Conservation (phyloP, 2,329 filamentous ascomycete species). For the Dactylellina parvicollis region DNA sequence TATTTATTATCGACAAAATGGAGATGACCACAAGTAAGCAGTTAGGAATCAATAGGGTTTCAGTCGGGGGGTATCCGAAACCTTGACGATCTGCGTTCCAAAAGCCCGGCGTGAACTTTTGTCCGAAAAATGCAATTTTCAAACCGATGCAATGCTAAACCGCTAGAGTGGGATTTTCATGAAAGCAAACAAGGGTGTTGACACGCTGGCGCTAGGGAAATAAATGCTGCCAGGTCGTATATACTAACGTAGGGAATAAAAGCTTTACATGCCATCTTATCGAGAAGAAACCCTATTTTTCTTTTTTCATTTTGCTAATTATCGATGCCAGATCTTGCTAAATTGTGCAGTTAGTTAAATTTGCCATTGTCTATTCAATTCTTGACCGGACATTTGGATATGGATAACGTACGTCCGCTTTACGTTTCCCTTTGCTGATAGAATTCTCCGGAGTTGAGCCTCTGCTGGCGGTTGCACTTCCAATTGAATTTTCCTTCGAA, state of each 20-base stretch:
- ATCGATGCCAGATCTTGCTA: slow-evolving; percentile 49
- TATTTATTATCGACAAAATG: background rate
- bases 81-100: no score
- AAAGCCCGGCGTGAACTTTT: no score
- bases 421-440: slow-evolving; percentile 46
- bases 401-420: slow-evolving; percentile 42
- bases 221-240: background rate
- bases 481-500: slow-evolving; percentile 69
- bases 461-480: slow-evolving; percentile 52
- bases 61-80: background rate
- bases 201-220: slow-evolving; percentile 9
- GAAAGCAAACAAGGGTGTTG: background rate
- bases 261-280: background rate
- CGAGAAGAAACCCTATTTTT: no score
- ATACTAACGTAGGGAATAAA: background rate
- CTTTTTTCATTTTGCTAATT: slow-evolving; percentile 47
- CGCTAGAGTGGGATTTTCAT: background rate
- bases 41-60: background rate
- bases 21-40: background rate
- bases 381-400: slow-evolving; percentile 15
- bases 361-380: background rate
- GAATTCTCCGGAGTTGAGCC: slow-evolving; percentile 48
- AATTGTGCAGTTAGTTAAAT: slow-evolving; percentile 10
- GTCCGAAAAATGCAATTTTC: background rate
- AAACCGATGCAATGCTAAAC: slow-evolving; percentile 19